phyloP scores from a whole-genome alignment of 495 filamentous ascomycete genomes.

The Penicillium flavigenum region DNA sequence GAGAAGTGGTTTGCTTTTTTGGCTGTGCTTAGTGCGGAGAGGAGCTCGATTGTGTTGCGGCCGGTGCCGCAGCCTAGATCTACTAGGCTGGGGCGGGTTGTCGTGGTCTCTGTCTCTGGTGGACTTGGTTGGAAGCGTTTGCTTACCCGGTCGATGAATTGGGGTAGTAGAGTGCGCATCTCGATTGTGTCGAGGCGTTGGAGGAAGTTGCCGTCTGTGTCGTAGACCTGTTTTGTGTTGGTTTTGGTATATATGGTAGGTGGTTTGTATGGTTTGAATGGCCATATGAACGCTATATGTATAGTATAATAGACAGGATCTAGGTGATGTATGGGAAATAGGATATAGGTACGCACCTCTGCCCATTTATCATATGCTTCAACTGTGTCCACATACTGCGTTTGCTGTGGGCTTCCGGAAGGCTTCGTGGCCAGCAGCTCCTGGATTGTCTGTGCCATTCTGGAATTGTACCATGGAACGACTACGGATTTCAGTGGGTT shows the following conservation, averaged over 20 bases:
- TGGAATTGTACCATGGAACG: background rate
- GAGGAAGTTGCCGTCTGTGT: constrained; percentile 72
- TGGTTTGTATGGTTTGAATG: background rate
- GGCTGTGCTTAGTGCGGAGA: constrained; percentile 20
- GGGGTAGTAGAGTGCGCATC: constrained; percentile 54
- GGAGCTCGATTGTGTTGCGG: constrained; percentile 62
- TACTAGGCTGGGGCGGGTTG: constrained; percentile 43
- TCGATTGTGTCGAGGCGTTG: constrained; percentile 66
- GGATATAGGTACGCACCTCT: constrained; percentile 24
- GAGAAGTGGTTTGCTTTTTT: constrained; percentile 15
- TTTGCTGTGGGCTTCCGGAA: constrained; percentile 6
- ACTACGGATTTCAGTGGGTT: background rate
- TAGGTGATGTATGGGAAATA: background rate
- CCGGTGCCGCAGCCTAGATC: constrained; percentile 68
- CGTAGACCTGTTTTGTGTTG: constrained; percentile 52
- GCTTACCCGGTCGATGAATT: constrained; percentile 44
- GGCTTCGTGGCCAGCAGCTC: constrained; percentile 20
- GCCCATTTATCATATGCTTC: constrained; percentile 48
- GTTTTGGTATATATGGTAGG: too few relatives aligned
- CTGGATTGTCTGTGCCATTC: constrained; percentile 34
- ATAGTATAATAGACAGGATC: background rate
- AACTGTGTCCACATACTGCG: constrained; percentile 39
- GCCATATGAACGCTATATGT: background rate
- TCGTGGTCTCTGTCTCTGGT: constrained; percentile 20
- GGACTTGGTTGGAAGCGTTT: constrained; percentile 14